Percentiles rank a stretch among this genome's conserved stretches.
These are phyloP conservation scores for Entelexis sorbosivorans DNA, from an alignment of 1,139 yeast genomes.

Conservation along the genomic window DNA sequence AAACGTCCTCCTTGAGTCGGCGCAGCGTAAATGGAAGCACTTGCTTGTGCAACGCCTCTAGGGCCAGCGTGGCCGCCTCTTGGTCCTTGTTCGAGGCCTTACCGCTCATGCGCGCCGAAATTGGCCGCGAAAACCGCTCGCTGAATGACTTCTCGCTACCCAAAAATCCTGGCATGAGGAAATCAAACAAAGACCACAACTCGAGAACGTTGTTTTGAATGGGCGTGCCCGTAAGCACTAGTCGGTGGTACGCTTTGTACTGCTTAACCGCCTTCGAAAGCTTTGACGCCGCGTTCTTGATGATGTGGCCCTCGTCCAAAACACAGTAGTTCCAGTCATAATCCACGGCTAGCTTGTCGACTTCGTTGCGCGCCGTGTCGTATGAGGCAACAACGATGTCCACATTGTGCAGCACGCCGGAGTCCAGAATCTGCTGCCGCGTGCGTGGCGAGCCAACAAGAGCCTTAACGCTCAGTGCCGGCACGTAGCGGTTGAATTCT, in stretches of 20 bases:
- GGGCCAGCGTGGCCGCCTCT: slow-evolving; percentile 91
- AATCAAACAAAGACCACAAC: slow-evolving; percentile 94
- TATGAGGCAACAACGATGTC: slow-evolving; percentile 92
- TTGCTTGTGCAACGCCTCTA: slow-evolving; percentile 92
- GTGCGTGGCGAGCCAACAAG: slow-evolving; percentile 89
- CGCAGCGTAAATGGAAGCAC: slow-evolving; percentile 93
- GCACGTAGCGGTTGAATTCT: slow-evolving; percentile 82
- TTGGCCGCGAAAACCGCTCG: slow-evolving; percentile 93
- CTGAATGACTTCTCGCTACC: slow-evolving; percentile 93
- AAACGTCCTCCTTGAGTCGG: slow-evolving; percentile 90
- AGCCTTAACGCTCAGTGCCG: slow-evolving; percentile 68
- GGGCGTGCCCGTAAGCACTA: slow-evolving; percentile 92
- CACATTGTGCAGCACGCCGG: slow-evolving; percentile 31
- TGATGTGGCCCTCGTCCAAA: slow-evolving; percentile 94
- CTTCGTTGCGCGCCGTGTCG: slow-evolving; percentile 91
- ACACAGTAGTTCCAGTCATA: slow-evolving; percentile 83
- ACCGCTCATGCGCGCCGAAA: slow-evolving; percentile 75
- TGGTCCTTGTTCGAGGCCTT: slow-evolving; percentile 90
- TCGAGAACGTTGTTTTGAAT: slow-evolving; percentile 95
- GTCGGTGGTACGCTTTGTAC: slow-evolving; percentile 74
- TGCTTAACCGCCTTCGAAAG: slow-evolving; percentile 78
- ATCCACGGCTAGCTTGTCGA: slow-evolving; percentile 45
- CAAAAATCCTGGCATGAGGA: slow-evolving; percentile 95
- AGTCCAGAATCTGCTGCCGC: slow-evolving; percentile 37
- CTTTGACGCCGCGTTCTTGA: slow-evolving; percentile 82